Evolutionary conservation across 192 early-diverging fungal species (phyloP).

Genomic region (Martensiomyces pterosporus): DNA sequence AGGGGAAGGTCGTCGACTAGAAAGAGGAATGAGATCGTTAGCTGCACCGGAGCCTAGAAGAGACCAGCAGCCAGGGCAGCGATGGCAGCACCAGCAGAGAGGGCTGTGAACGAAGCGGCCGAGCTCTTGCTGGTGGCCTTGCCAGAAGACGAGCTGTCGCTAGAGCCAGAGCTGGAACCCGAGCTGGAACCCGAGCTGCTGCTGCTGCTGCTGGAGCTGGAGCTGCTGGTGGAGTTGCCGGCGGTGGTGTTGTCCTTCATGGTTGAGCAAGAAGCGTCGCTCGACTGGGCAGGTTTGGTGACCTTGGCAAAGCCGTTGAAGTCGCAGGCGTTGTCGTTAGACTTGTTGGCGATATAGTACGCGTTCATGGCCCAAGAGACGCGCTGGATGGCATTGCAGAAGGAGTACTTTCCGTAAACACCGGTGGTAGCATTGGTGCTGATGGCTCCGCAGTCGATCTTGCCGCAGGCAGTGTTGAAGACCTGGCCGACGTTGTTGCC

Average conservation of each 20-base stretch:
- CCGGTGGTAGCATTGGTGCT: slow-evolving; percentile 23
- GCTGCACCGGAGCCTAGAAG: too few relatives aligned
- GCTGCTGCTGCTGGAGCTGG: neutral
- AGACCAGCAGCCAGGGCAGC: slow-evolving; percentile 7
- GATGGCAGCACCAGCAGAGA: slow-evolving; percentile 9
- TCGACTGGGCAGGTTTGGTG: slow-evolving; percentile 11
- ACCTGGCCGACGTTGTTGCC: slow-evolving; percentile 27
- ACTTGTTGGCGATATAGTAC: slow-evolving; percentile 38
- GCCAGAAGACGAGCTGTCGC: neutral
- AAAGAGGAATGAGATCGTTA: too few relatives aligned
- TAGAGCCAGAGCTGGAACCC: too few relatives aligned
- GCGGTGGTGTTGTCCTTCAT: slow-evolving; percentile 10
- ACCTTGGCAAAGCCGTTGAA: slow-evolving; percentile 45
- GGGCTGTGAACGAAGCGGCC: slow-evolving; percentile 1
- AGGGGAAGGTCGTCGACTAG: too few relatives aligned
- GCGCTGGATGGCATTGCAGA: slow-evolving; percentile 41
- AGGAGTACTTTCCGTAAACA: slow-evolving; percentile 46
- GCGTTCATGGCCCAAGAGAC: slow-evolving; percentile 50
- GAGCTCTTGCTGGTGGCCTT: slow-evolving; percentile 4
- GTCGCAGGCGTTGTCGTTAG: slow-evolving; percentile 43
- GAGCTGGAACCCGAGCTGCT: too few relatives aligned
- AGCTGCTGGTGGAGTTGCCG: neutral
- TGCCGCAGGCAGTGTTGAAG: slow-evolving; percentile 39
- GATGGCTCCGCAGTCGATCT: slow-evolving; percentile 37
- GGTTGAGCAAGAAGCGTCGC: slow-evolving; percentile 41